phyloP scores from a whole-genome alignment of 2,329 filamentous ascomycete genomes.

The Penicillium sp. region DNA sequence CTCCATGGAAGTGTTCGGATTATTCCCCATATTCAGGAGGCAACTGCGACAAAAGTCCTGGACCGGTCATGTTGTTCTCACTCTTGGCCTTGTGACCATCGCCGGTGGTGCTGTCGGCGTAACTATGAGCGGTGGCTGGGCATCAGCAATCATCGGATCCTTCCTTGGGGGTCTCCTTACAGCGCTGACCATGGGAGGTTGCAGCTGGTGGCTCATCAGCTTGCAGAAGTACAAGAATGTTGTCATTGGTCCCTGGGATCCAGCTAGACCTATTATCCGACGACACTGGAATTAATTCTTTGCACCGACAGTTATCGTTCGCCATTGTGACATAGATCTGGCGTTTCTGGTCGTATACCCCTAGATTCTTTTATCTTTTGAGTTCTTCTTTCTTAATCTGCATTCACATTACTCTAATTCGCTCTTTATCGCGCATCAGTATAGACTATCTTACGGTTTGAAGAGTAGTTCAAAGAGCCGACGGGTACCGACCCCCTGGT shows the following conservation, averaged over 20 bases:
- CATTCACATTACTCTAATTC: not conserved
- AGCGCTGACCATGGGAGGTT: constrained; percentile 82
- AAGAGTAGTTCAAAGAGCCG: too few species aligned
- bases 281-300: constrained; percentile 44
- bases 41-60: constrained; percentile 82
- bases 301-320: not conserved
- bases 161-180: constrained; percentile 75
- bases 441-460: too few species aligned
- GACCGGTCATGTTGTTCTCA: constrained; percentile 78
- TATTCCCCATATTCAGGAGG: constrained; percentile 96
- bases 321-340: constrained; percentile 18
- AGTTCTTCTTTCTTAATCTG: not conserved
- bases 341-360: constrained; percentile 27
- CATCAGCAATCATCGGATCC: constrained; percentile 70
- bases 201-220: constrained; percentile 97
- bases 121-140: constrained; percentile 58
- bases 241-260: constrained; percentile 97
- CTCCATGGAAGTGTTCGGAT: constrained; percentile 93
- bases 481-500: too few species aligned
- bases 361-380: constrained; percentile 17
- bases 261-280: constrained; percentile 71
- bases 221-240: constrained; percentile 99
- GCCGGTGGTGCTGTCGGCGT: constrained; percentile 78
- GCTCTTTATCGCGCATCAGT: too few species aligned
- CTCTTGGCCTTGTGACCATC: constrained; percentile 73